Evolutionary conservation across 306 rosid species (phyloP).

Genomic region (Ammopiptanthus mongolicus): DNA sequence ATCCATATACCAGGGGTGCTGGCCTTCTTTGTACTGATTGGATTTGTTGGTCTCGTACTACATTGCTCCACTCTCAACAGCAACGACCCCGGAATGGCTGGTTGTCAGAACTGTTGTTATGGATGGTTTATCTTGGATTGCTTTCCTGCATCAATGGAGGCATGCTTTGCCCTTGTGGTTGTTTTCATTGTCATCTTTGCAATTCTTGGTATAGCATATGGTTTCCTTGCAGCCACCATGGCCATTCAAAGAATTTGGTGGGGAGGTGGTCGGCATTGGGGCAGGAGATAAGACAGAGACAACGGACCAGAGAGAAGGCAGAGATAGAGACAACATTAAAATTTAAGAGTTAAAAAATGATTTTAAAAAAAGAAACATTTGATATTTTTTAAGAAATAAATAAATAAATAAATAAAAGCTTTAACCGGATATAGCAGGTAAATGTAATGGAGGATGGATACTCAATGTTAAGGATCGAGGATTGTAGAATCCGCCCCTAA

Average conservation of each 20-base stretch:
- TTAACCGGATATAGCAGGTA: too few relatives aligned
- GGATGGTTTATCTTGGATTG: conserved; percentile 99
- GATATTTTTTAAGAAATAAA: too few relatives aligned
- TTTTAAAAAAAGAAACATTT: too few relatives aligned
- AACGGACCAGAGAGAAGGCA: too few relatives aligned
- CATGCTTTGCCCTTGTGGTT: conserved; percentile 86
- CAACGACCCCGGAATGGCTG: conserved; percentile 92
- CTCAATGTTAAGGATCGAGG: too few relatives aligned
- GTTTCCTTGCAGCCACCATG: conserved; percentile 97
- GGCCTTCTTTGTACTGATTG: conserved; percentile 92
- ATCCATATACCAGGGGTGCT: conserved; percentile 63
- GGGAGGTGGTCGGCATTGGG: too few relatives aligned
- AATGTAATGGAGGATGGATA: too few relatives aligned
- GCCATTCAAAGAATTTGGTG: conserved; percentile 99
- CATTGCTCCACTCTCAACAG: conserved; percentile 86
- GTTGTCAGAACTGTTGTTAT: conserved; percentile 98
- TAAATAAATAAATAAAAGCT: too few relatives aligned
- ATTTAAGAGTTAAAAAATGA: too few relatives aligned
- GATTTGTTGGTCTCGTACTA: conserved; percentile 89
- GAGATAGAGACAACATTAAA: too few relatives aligned
- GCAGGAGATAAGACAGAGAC: too few relatives aligned
- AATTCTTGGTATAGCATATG: conserved; percentile 95
- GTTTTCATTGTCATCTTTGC: conserved; percentile 95
- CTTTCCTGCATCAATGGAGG: conserved; percentile 99
- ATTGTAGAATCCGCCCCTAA: too few relatives aligned